Evolutionary conservation across 2,329 filamentous ascomycete species (phyloP), one percentile per base, ranked within the genome.

Genomic region (Bisporella sp.): DNA sequence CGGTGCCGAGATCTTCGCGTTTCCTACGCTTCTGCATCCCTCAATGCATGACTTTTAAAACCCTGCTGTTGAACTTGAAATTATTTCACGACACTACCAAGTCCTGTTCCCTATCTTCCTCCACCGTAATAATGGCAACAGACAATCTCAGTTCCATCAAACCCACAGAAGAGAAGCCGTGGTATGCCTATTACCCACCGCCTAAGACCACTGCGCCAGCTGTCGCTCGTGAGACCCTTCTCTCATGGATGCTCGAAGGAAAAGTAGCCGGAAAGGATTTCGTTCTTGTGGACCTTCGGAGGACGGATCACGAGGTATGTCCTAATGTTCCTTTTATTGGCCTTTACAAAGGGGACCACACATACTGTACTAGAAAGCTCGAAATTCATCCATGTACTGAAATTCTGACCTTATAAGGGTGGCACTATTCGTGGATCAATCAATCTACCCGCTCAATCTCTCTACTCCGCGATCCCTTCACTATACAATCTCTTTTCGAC

Each of bases 371-470:
- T 3, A 21, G 21, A 21, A 21, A 3, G 3, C 21, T 21, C 21
- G 21, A 21, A 21, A 21, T 21, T 21, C 21, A 21, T 21, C 21
- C 35, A 39, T 39, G 13, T 42, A 8, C 40, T 42, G n/a, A 42
- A 12, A 11, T 21, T 2, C n/a, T 42, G n/a, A 13, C 7, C 29
- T 7, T 42, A 8, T 8, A 3, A 66, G 64, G 65, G 66, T 13
- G 66, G 64, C 13, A 66, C 64, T 4, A 66, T 66, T 33, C 54
- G 44, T 13, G 58, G 56, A 31, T 65, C 63, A 1, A 62, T 68
- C 47, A 67, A 67, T 44, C 59, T 67, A 5, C 64, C 65, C 11
- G 64, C 64, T 6, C 64, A 68, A 41, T 61, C 58, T 49, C 51
- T 68, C 6, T 63, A 63, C 37, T 54, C 54, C 2, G 61, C 60